Percentiles rank a stretch among this genome's conserved stretches.
Conservation (phyloP, 1,284 basidiomycete species). For the Cryptococcus neoformans region DNA sequence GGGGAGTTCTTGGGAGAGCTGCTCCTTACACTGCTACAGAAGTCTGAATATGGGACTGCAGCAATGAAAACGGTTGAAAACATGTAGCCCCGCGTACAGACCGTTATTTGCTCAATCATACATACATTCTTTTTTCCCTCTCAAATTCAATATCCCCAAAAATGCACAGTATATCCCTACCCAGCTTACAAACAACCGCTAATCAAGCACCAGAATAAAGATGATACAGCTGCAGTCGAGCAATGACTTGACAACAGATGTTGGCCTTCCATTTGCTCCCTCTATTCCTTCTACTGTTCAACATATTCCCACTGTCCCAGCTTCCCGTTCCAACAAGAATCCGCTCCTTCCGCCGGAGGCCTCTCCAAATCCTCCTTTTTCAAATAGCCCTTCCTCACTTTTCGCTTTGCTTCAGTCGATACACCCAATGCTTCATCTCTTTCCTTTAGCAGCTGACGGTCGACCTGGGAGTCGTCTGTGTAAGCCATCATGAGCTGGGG, state of each 20-base stretch:
- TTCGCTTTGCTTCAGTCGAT: constrained; percentile 47
- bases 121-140: too few species aligned
- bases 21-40: not conserved
- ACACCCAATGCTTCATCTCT: constrained; percentile 49
- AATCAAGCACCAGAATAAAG: too few species aligned
- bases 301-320: constrained; percentile 11
- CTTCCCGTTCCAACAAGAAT: constrained; percentile 50
- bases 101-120: too few species aligned
- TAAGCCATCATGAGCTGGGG: constrained; percentile 55
- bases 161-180: too few species aligned
- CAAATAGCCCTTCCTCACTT: constrained; percentile 49
- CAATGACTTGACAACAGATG: too few species aligned
- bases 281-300: too few species aligned
- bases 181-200: too few species aligned
- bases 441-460: constrained; percentile 39
- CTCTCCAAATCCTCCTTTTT: constrained; percentile 46
- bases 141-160: too few species aligned
- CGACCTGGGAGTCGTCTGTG: constrained; percentile 49
- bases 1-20: not conserved
- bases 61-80: not conserved
- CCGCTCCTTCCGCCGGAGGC: constrained; percentile 41
- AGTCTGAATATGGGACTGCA: not conserved
- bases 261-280: too few species aligned
- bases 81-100: too few species aligned
- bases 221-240: too few species aligned